Evolutionary conservation across 2,329 filamentous ascomycete species (phyloP).

Genomic region (Parascedosporium putredinis): DNA sequence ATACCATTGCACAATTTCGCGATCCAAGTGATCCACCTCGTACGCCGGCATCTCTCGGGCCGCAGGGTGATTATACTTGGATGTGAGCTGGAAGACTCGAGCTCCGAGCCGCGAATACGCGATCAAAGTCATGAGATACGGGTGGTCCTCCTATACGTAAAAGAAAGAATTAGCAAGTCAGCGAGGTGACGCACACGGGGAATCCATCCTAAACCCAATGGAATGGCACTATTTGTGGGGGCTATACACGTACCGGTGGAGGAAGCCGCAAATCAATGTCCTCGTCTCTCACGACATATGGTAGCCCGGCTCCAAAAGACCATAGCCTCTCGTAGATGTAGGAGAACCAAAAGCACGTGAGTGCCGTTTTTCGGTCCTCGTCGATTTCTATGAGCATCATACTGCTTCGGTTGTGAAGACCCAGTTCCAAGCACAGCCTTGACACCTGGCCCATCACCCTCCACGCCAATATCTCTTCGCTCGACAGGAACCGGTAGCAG

Average conservation of each 20-base stretch:
- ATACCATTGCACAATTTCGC: slow-evolving; percentile 81
- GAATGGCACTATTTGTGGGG: too few species aligned
- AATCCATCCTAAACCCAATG: too few species aligned
- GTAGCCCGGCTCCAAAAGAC: slow-evolving; percentile 83
- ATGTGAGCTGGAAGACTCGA: slow-evolving; percentile 76
- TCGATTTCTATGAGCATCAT: slow-evolving; percentile 60
- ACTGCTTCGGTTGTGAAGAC: slow-evolving; percentile 70
- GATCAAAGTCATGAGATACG: slow-evolving; percentile 77
- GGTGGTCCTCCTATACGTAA: slow-evolving; percentile 35
- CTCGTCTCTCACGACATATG: slow-evolving; percentile 73
- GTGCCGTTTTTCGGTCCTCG: slow-evolving; percentile 54
- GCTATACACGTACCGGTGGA: slow-evolving; percentile 59
- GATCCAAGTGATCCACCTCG: slow-evolving; percentile 72
- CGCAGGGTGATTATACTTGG: slow-evolving; percentile 53
- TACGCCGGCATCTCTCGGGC: slow-evolving; percentile 56
- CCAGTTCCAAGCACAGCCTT: slow-evolving; percentile 69
- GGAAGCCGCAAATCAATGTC: slow-evolving; percentile 75
- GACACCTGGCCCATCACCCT: slow-evolving; percentile 75
- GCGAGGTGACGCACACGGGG: too few species aligned
- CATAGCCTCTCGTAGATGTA: slow-evolving; percentile 79
- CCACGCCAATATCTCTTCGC: slow-evolving; percentile 81
- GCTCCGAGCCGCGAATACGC: slow-evolving; percentile 73
- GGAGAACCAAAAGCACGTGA: slow-evolving; percentile 75
- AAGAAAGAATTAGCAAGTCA: slow-evolving; percentile 13
- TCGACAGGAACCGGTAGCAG: slow-evolving; percentile 71